These are phyloP conservation scores for Puccinia polysora DNA, from an alignment of 1,284 basidiomycete species.

Conservation along the genomic window DNA sequence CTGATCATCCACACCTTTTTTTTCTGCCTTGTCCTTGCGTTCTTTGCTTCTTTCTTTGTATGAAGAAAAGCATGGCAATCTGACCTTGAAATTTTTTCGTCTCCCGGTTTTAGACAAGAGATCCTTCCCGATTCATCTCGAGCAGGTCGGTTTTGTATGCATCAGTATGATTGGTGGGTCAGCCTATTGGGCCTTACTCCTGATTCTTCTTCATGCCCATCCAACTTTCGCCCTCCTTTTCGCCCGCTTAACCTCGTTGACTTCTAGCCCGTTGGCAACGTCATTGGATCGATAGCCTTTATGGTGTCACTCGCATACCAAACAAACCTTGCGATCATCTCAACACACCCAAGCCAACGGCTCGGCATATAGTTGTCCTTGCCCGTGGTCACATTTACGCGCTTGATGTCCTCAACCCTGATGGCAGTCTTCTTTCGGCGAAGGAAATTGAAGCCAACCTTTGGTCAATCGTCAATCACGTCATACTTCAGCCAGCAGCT, in stretches of 20 bases:
- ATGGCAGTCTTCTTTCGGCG: slow-evolving; percentile 29
- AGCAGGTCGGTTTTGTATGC: slow-evolving; percentile 60
- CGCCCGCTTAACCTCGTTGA: slow-evolving; percentile 52
- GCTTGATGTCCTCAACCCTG: slow-evolving; percentile 48
- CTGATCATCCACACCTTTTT: not conserved
- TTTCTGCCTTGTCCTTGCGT: not conserved
- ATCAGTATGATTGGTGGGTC: slow-evolving; percentile 59
- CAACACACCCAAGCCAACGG: slow-evolving; percentile 47
- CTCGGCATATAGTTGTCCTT: slow-evolving; percentile 52
- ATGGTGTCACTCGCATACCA: slow-evolving; percentile 53
- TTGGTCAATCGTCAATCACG: slow-evolving; percentile 50
- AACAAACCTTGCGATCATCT: slow-evolving; percentile 52
- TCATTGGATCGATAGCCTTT: slow-evolving; percentile 49
- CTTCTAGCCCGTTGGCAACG: slow-evolving; percentile 44
- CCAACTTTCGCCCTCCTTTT: slow-evolving; percentile 54
- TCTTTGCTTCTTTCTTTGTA: slow-evolving; percentile 28
- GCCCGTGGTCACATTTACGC: slow-evolving; percentile 52
- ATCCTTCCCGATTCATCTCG: slow-evolving; percentile 59
- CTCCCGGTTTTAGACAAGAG: slow-evolving; percentile 55
- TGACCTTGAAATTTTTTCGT: not conserved
- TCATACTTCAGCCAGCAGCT: slow-evolving; percentile 51
- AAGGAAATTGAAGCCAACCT: slow-evolving; percentile 45
- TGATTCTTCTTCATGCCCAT: slow-evolving; percentile 60
- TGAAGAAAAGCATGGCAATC: no score
- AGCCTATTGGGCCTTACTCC: slow-evolving; percentile 15